Conservation (phyloP, 73 alveolate species). For the Paramecium primaurelia region DNA sequence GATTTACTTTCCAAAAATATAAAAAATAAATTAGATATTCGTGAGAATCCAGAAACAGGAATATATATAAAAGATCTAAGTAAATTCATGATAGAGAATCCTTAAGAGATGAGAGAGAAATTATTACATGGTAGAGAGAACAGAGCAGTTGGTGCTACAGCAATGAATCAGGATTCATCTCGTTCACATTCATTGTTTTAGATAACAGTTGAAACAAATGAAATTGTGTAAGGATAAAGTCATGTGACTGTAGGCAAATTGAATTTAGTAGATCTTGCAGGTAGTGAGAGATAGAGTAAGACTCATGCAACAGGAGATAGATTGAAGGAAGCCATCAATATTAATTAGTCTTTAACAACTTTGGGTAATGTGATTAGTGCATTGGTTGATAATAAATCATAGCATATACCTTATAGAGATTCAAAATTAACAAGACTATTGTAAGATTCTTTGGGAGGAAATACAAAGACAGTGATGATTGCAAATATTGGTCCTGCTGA, state of each 20-base stretch:
- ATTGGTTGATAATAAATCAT: conserved; percentile 89
- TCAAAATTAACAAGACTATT: conserved; percentile 93
- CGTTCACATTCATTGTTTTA: conserved; percentile 88
- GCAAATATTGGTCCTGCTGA: conserved; percentile 94
- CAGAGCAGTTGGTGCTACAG: conserved; percentile 92
- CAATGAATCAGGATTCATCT: conserved; percentile 87
- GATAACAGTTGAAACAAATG: conserved; percentile 85
- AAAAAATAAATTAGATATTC: conserved; percentile 75
- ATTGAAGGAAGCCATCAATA: conserved; percentile 95
- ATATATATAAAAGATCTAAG: conserved; percentile 91
- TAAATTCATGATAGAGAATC: conserved; percentile 80
- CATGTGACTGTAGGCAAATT: conserved; percentile 90
- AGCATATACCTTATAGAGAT: conserved; percentile 97
- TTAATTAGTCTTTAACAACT: conserved; percentile 90
- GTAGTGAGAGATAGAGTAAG: conserved; percentile 86
- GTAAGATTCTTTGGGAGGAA: conserved; percentile 98
- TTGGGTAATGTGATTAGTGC: conserved; percentile 95
- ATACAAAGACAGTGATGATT: conserved; percentile 98
- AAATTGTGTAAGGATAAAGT: conserved; percentile 76
- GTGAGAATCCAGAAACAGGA: conserved; percentile 90
- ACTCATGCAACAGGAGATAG: conserved; percentile 94
- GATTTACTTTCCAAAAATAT: conserved; percentile 82
- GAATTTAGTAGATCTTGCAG: conserved; percentile 95
- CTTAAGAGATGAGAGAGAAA: conserved; percentile 85
- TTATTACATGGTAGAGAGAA: conserved; percentile 89